Base-by-base conservation (phyloP, 1,284 basidiomycete genomes). In the Boletus austroedulis region DNA sequence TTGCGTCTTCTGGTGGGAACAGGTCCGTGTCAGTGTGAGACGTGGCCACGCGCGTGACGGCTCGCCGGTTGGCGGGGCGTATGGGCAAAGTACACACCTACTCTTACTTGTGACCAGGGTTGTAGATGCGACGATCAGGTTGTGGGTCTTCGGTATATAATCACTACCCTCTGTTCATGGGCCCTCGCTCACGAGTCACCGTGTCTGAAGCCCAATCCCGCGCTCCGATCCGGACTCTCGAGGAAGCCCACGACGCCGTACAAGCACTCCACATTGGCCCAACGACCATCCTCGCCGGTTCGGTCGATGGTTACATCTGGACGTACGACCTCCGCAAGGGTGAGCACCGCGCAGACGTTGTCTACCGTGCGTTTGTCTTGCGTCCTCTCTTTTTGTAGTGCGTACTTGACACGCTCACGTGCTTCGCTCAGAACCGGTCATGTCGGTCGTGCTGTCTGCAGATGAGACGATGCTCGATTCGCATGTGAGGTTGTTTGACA, bases 251-350 rank as follows among this genome's bases (percentile, higher is more conserved):
- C 23, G 95, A 98, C 67, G 88, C 92, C 1, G 87, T 99, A 50
- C 94, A 95, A 63, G 83, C 89, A 11, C 73, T 99, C 59, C 74
- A 87, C 77, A 75, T 91, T 63, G 78, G 82, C 28, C 68, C 81
- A 40, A 82, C 84, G 19, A 83, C 81, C 56, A 83, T 99, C 63
- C 80, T 89, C 46, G 82, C 94, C 0, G 93, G 92, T 2, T 94
- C 90, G 1, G 88, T 96, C 3, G 97, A 99, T 64, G 96, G 97
- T 1, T 82, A 89, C 66, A 85, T 98, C 36, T 84, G 97, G 24
- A 91, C 90, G 1, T 98, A 98, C 75, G 97, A 99, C 73, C 77
- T 99, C 32, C 87, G 96, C 48, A 93, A 89, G 77, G 97, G 97
- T 24, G 86, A 95, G 72, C 75, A 98, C 29, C 84, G 88, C 26